These are phyloP conservation scores for Cutaneotrichosporon spelunceum DNA, from an alignment of 1,284 basidiomycete species.

Conservation along the genomic window DNA sequence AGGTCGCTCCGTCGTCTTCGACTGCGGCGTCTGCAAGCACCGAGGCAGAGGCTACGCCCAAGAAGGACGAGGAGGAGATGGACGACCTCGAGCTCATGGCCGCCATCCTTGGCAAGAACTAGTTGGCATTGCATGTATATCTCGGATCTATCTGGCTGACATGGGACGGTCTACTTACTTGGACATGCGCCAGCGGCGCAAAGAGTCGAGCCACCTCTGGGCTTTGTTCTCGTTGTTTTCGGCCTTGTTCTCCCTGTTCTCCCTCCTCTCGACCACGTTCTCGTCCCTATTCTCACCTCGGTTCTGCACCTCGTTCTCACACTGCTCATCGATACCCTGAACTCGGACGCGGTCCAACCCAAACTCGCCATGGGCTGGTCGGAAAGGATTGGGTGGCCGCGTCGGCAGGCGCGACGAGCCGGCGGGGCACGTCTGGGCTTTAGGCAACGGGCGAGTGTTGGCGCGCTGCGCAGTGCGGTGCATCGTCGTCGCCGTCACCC, in stretches of 20 bases:
- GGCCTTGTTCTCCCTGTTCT: neutral
- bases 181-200: neutral
- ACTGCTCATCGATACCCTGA: too few species aligned
- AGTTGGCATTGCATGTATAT: conserved; percentile 15
- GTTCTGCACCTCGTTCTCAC: too few species aligned
- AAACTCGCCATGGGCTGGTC: neutral
- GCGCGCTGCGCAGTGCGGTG: too few species aligned
- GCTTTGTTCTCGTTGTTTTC: neutral
- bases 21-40: conserved; percentile 1
- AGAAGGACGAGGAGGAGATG: conserved; percentile 25
- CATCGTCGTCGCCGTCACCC: too few species aligned
- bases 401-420: neutral
- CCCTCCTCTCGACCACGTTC: neutral
- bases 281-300: neutral
- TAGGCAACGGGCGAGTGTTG: too few species aligned
- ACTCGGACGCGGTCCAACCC: neutral
- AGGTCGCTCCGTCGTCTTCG: conserved; percentile 1
- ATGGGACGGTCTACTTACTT: neutral
- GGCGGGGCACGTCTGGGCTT: too few species aligned
- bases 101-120: conserved; percentile 16
- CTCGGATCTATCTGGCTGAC: neutral
- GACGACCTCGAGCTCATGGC: conserved; percentile 34
- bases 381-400: neutral
- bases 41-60: neutral
- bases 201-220: neutral